Evolutionary conservation across 202 grass and related monocot species (phyloP).

Genomic region (Setaria italica): DNA sequence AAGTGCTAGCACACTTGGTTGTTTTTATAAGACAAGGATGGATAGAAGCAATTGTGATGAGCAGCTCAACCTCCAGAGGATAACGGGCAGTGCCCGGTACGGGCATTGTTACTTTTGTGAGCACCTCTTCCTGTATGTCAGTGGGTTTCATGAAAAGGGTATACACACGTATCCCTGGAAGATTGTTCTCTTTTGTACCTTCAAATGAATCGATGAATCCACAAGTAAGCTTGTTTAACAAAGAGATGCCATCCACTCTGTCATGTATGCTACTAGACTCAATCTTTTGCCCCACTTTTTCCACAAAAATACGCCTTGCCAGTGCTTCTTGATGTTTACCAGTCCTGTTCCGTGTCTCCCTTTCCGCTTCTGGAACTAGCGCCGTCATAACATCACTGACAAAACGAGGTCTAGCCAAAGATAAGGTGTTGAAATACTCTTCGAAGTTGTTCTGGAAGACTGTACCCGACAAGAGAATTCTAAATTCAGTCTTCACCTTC

Average conservation of each 20-base stretch:
- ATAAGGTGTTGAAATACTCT: slow-evolving; percentile 96
- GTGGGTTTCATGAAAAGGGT: slow-evolving; percentile 72
- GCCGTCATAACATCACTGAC: slow-evolving; percentile 61
- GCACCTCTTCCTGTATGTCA: slow-evolving; percentile 64
- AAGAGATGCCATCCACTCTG: slow-evolving; percentile 56
- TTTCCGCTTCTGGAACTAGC: slow-evolving; percentile 49
- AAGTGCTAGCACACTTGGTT: slow-evolving; percentile 51
- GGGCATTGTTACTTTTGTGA: slow-evolving; percentile 57
- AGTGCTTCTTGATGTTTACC: slow-evolving; percentile 59
- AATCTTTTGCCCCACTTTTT: slow-evolving; percentile 77
- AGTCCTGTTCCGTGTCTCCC: slow-evolving; percentile 39
- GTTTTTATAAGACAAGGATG: slow-evolving; percentile 82
- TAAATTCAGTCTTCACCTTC: slow-evolving; percentile 88
- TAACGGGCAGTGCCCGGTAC: slow-evolving; percentile 39
- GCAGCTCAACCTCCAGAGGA: slow-evolving; percentile 73
- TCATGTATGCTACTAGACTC: slow-evolving; percentile 63
- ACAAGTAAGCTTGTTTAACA: slow-evolving; percentile 71
- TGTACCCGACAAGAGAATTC: slow-evolving; percentile 92
- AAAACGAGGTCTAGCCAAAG: slow-evolving; percentile 85
- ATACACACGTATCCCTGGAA: slow-evolving; percentile 82
- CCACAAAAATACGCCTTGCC: slow-evolving; percentile 75
- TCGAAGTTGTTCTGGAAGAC: slow-evolving; percentile 96
- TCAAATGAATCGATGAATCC: slow-evolving; percentile 81
- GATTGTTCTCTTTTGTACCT: slow-evolving; percentile 56
- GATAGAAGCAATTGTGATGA: slow-evolving; percentile 74